A percentile compares a stretch with the other conserved stretches of the same genome.
Evolutionary conservation across 345 rosid species (phyloP).

Genomic region (Camelina neglecta): DNA sequence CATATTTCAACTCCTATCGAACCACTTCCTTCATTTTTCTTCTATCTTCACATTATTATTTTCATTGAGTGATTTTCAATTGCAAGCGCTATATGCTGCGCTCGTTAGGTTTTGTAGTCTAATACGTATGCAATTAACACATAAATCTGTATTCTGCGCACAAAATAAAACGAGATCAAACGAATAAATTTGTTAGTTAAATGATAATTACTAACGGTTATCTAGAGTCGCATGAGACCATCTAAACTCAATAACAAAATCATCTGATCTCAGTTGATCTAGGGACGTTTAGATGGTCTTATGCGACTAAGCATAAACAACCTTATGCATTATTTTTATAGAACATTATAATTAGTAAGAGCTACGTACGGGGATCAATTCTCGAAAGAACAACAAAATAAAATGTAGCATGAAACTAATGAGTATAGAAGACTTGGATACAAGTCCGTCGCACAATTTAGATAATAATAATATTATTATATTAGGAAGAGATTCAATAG

Average conservation of each 20-base stretch:
- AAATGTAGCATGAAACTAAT: neutral
- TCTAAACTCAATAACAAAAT: too few species aligned
- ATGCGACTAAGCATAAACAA: too few species aligned
- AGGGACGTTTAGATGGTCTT: too few species aligned
- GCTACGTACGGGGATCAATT: neutral
- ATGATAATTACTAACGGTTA: neutral
- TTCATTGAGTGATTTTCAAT: slow-evolving; percentile 1
- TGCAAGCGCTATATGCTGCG: neutral
- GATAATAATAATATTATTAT: too few species aligned
- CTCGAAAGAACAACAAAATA: neutral
- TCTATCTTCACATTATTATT: slow-evolving; percentile 1
- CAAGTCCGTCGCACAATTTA: neutral
- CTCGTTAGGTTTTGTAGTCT: neutral
- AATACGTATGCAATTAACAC: too few species aligned
- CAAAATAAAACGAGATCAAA: neutral
- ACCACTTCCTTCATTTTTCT: slow-evolving; percentile 34
- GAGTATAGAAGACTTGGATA: neutral
- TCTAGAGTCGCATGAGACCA: neutral
- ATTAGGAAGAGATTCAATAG: too few species aligned
- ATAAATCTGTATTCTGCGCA: too few species aligned
- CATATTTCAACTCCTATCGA: slow-evolving; percentile 40
- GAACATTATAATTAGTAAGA: too few species aligned
- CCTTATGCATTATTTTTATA: neutral
- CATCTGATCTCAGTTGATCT: too few species aligned
- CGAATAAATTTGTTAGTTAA: neutral